Evolutionary conservation across 1,284 basidiomycete species (phyloP), one percentile per base, ranked within the genome.

Genomic region (Cutaneotrichosporon spelunceum): DNA sequence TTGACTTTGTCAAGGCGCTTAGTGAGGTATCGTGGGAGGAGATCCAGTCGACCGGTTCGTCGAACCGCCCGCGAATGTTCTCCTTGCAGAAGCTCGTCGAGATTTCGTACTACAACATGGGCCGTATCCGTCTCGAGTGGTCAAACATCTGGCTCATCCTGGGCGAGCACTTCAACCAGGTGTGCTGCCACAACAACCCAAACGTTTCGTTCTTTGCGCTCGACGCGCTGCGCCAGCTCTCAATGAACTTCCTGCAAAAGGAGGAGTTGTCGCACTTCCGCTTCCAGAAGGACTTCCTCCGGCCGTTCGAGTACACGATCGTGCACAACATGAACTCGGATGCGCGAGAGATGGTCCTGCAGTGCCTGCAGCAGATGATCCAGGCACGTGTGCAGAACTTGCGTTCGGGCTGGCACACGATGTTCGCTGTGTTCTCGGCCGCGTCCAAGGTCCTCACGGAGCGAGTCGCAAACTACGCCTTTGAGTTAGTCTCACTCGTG

Each of bases 51-150:
- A 97, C 94, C 0, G 93, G 94, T 24, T 81, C 93, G 45, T 94
- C 93, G 8, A 88, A 93, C 67, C 89, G 92, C 72, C 96, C 96
- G 2, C 87, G 96, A 52, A 83, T 98, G 62, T 99, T 99, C 83
- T 97, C 94, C 78, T 81, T 99, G 66, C 96, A 99, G 78, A 99
- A 99, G 81, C 83, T 99, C 50, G 96, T 99, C 53, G 96, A 99
- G 77, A 99, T 99, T 67, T 96, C 93, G 24, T 99, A 99, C 80
- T 99, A 99, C 82, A 99, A 99, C 81, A 99, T 99, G 96, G 88
- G 84, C 64, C 89, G 96, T 62, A 99, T 99, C 75, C 91, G 96
- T 78, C 82, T 99, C 62, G 96, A 99, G 77, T 99, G 96, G 96
- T 94, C 92, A 4, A 90, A 93, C 78, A 85, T 99, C 66, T 99